These are phyloP conservation scores for Pseudogymnoascus verrucosus DNA, from an alignment of 2,329 filamentous ascomycete genomes.

Conservation along the genomic window DNA sequence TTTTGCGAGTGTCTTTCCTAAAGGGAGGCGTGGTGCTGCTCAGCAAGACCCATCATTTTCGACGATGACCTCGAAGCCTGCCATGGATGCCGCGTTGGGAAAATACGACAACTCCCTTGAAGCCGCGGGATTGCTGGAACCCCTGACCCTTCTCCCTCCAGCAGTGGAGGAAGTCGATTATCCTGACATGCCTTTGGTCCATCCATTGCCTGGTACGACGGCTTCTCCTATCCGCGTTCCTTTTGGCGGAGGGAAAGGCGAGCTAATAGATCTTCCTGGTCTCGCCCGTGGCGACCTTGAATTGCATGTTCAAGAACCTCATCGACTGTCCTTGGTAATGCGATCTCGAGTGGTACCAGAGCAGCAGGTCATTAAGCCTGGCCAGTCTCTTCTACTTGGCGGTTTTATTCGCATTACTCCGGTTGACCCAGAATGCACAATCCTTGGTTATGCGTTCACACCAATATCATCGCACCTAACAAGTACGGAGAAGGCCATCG, in stretches of 20 bases:
- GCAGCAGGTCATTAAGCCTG: constrained; percentile 63
- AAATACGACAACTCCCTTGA: background rate
- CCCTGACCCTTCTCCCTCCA: constrained; percentile 61
- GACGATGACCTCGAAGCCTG: background rate
- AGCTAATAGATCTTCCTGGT: constrained; percentile 88
- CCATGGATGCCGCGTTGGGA: background rate
- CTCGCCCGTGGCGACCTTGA: constrained; percentile 68
- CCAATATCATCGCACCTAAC: constrained; percentile 71
- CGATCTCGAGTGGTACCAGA: constrained; percentile 63
- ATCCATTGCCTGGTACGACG: constrained; percentile 82
- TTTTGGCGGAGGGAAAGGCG: constrained; percentile 77
- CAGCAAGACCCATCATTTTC: constrained; percentile 22
- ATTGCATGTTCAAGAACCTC: constrained; percentile 57
- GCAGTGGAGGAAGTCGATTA: constrained; percentile 64
- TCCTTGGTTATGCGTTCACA: constrained; percentile 82
- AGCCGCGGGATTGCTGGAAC: constrained; percentile 15
- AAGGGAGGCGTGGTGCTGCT: constrained; percentile 43
- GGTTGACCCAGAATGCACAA: constrained; percentile 50
- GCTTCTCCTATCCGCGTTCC: constrained; percentile 90
- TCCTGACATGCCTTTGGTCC: constrained; percentile 79
- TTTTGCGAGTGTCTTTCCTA: constrained; percentile 81
- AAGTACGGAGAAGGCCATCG: constrained; percentile 68
- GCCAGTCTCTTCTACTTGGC: constrained; percentile 74
- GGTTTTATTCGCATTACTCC: constrained; percentile 86
- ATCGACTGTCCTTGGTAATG: constrained; percentile 69